phyloP scores from a whole-genome alignment of 768 basidiomycete genomes.

The Hortiboletus campestris region DNA sequence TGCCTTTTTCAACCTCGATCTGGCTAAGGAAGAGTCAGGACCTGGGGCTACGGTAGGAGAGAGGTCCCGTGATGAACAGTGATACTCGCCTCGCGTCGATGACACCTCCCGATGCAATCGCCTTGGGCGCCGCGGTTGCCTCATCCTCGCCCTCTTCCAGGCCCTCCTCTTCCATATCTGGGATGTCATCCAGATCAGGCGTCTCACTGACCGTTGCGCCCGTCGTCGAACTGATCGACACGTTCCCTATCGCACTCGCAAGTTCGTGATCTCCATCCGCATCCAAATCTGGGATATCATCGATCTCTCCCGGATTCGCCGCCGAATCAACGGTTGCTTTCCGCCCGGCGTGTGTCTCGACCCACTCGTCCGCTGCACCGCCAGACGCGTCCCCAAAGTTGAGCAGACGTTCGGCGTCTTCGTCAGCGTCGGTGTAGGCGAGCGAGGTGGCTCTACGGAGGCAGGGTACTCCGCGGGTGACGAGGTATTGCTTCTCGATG shows the following conservation, averaged over 20 bases:
- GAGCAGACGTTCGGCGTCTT: conserved; percentile 91
- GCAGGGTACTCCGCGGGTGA: conserved; percentile 95
- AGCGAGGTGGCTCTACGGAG: conserved; percentile 89
- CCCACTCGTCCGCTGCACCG: conserved; percentile 85
- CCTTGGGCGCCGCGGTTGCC: conserved; percentile 67
- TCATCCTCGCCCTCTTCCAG: conserved; percentile 87
- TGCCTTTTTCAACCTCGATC: conserved; percentile 68
- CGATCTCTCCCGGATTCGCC: conserved; percentile 63
- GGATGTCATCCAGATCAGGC: conserved; percentile 96
- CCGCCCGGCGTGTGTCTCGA: conserved; percentile 92
- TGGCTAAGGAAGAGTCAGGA: conserved; percentile 39
- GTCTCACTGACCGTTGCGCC: conserved; percentile 49
- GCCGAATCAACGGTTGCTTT: conserved; percentile 50
- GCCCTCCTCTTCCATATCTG: conserved; percentile 97
- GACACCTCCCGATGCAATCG: conserved; percentile 31
- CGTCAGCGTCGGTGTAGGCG: conserved; percentile 93
- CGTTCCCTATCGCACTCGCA: conserved; percentile 41
- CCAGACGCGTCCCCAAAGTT: conserved; percentile 69
- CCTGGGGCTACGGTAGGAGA: background rate
- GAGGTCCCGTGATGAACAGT: background rate
- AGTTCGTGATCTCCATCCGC: conserved; percentile 59
- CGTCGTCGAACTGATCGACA: conserved; percentile 42
- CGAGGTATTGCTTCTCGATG: conserved; percentile 91
- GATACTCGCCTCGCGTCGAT: conserved; percentile 50
- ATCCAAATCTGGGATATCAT: conserved; percentile 87